Base-by-base conservation (phyloP, 768 basidiomycete genomes). In the Suillus fuscotomentosus region DNA sequence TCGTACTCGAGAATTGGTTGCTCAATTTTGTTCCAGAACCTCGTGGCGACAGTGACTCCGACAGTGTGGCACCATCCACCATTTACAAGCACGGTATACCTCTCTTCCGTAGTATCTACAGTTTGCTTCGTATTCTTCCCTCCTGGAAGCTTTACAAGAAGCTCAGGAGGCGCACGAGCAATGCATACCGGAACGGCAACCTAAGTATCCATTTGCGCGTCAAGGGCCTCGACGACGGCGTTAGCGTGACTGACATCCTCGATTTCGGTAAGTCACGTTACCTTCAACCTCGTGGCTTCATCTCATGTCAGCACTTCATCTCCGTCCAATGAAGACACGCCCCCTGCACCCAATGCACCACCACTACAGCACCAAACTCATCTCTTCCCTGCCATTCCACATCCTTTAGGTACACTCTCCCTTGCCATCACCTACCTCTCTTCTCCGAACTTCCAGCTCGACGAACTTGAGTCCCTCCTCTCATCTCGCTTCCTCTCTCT, bases 61-160 rank as follows among this genome's bases (percentile, higher is more conserved):
- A 75, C 57, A 88, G 89, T 64, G 80, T 89, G 45, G 84, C 87
- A 15, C 85, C 89, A 42, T 83, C 92, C 0, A 90, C 88, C 14
- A 88, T 92, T 61, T 94, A 94, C 83, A 94, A 94, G 75, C 88
- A 93, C 69, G 87, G 89, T 42, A 94, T 94, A 70, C 84, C 90
- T 39, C 82, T 93, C 22, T 94, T 94, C 79, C 84, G 92, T 59
- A 91, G 90, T 71, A 71, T 91, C 7, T 94, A 80, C 80, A 88
- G 86, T 60, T 75, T 94, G 50, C 81, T 94, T 54, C 83, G 91
- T 61, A 81, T 92, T 31, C 82, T 93, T 4, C 92, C 92, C 20
- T 80, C 89, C 0, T 94, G 91, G 91, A 88, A 84, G 73, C 82
- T 89, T 60, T 83, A 83, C 74, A 87, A 84, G 71, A 85, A 86